phyloP scores from a whole-genome alignment of 768 basidiomycete genomes.

The Kwoniella mangroviensis region DNA sequence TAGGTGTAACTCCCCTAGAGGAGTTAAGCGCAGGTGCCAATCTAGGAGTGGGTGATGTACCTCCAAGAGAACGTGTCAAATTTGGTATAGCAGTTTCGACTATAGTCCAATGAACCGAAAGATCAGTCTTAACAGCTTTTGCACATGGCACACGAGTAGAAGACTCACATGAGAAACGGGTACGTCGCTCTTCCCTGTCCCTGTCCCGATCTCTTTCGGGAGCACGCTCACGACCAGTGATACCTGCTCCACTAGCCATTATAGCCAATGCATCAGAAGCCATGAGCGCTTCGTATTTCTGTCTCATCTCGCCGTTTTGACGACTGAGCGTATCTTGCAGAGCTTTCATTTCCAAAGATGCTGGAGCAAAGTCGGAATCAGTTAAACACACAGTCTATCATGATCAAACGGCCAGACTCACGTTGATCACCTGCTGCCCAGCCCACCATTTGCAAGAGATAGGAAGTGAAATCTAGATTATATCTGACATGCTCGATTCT shows the following conservation, averaged over 20 bases:
- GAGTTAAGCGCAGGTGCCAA: constrained; percentile 3
- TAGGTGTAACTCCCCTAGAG: constrained; percentile 5
- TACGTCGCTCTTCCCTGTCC: constrained; percentile 10
- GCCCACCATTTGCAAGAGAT: constrained; percentile 33
- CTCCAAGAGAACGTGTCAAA: constrained; percentile 2
- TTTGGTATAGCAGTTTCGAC: constrained; percentile 7
- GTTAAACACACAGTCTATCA: background rate
- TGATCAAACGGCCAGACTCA: constrained; percentile 19
- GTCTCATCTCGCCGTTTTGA: constrained; percentile 20
- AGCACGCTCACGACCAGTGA: constrained; percentile 3
- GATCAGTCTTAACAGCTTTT: background rate
- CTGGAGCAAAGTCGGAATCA: background rate
- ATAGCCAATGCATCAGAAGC: constrained; percentile 25
- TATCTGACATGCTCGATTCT: constrained; percentile 37
- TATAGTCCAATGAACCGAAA: background rate
- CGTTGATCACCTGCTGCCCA: constrained; percentile 34
- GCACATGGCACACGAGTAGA: background rate
- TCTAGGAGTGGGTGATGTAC: constrained; percentile 3
- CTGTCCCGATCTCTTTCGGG: background rate
- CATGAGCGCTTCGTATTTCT: constrained; percentile 30
- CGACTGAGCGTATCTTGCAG: constrained; percentile 28
- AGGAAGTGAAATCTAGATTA: constrained; percentile 36
- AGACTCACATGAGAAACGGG: constrained; percentile 8
- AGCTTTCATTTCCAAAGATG: constrained; percentile 18
- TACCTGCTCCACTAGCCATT: constrained; percentile 13